Evolutionary conservation across 2,329 filamentous ascomycete genomes (phyloP).

Genomic region (Teratosphaeria gauchensis): DNA sequence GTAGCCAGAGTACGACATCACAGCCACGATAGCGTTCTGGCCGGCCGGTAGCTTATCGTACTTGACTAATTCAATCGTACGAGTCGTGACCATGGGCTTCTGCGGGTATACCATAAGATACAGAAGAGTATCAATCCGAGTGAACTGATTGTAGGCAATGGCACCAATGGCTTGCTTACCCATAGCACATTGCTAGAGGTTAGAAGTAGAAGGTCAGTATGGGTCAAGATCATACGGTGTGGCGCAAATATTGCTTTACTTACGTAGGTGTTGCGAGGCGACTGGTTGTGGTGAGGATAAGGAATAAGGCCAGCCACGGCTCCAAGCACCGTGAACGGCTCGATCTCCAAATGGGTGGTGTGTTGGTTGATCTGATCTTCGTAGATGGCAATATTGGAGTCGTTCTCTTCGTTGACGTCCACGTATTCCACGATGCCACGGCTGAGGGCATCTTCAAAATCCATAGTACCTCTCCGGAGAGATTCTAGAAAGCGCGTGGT

Average conservation of each 20-base stretch:
- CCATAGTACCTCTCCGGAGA: slow-evolving; percentile 70
- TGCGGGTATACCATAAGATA: slow-evolving; percentile 98
- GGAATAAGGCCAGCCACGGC: slow-evolving; percentile 94
- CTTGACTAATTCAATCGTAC: slow-evolving; percentile 91
- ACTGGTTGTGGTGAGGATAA: slow-evolving; percentile 98
- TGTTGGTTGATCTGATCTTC: slow-evolving; percentile 72
- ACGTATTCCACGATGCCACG: slow-evolving; percentile 90
- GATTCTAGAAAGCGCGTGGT: slow-evolving; percentile 68
- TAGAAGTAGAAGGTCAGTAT: not conserved
- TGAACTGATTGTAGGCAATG: slow-evolving; percentile 96
- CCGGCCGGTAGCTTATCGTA: slow-evolving; percentile 96
- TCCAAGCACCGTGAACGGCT: slow-evolving; percentile 92
- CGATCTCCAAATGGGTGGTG: slow-evolving; percentile 93
- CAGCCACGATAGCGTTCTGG: slow-evolving; percentile 92
- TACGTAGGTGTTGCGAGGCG: slow-evolving; percentile 84
- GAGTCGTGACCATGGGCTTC: slow-evolving; percentile 91
- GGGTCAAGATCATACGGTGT: slow-evolving; percentile 49
- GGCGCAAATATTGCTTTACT: not conserved
- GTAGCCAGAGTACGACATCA: slow-evolving; percentile 99
- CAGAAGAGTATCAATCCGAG: slow-evolving; percentile 88
- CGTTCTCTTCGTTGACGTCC: slow-evolving; percentile 97
- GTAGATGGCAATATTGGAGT: slow-evolving; percentile 83
- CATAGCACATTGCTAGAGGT: slow-evolving; percentile 70
- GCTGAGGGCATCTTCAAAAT: slow-evolving; percentile 89
- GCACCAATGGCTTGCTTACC: slow-evolving; percentile 99